Conservation (phyloP, 2,329 filamentous ascomycete species). For the Diaporthe citriasiana region DNA sequence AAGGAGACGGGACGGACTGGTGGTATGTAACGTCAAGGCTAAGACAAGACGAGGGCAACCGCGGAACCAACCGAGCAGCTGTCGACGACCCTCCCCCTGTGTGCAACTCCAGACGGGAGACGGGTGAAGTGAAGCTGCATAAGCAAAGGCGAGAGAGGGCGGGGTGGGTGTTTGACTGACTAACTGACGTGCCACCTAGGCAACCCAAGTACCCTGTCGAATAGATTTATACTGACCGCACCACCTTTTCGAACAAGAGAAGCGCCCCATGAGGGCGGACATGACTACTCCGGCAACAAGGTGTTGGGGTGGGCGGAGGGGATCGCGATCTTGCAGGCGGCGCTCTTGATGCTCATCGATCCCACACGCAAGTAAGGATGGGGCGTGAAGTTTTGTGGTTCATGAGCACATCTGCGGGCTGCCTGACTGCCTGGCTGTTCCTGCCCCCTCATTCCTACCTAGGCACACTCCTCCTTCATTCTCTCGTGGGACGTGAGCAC, state of each 20-base stretch:
- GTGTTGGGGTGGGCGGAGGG: background rate
- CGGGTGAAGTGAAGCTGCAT: constrained; percentile 11
- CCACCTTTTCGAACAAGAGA: background rate
- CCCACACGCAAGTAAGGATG: background rate
- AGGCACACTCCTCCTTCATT: background rate
- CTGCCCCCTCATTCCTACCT: background rate
- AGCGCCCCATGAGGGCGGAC: background rate
- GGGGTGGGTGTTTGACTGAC: background rate
- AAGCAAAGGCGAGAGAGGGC: constrained; percentile 11
- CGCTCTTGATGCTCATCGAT: background rate
- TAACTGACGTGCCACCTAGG: background rate
- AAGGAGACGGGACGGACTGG: background rate
- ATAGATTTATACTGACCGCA: background rate
- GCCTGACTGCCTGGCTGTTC: background rate
- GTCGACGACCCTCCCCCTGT: background rate
- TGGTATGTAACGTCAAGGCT: background rate
- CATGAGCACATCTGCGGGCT: background rate
- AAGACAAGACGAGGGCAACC: constrained; percentile 11
- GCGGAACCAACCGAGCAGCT: constrained; percentile 12
- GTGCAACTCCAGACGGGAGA: constrained; percentile 5
- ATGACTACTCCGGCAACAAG: background rate
- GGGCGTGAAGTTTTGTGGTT: background rate
- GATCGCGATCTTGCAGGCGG: constrained; percentile 23
- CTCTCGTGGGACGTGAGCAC: constrained; percentile 14
- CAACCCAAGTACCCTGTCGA: background rate